These are phyloP conservation scores for Gracilaria domingensis DNA, from an alignment of 23 red algal species.

Conservation along the genomic window DNA sequence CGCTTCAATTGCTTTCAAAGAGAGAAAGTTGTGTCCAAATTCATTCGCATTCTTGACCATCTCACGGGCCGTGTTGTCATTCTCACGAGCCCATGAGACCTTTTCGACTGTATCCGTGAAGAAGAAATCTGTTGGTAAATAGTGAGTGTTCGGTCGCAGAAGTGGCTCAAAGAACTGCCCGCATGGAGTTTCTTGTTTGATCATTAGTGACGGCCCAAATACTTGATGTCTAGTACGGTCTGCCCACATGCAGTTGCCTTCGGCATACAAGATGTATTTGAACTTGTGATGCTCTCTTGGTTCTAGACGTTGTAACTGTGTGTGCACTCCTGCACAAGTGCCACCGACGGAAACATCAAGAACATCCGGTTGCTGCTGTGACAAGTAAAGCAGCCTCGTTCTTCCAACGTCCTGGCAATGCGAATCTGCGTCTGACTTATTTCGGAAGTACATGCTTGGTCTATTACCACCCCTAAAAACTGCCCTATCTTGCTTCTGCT, in stretches of 20 bases:
- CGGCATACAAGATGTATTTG: slow-evolving; percentile 95
- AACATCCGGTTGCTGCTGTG: slow-evolving; percentile 49
- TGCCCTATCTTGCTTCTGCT: slow-evolving; percentile 63
- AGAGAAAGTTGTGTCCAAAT: slow-evolving; percentile 83
- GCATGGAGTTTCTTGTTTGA: slow-evolving; percentile 98
- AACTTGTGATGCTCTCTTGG: slow-evolving; percentile 77
- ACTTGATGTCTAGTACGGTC: slow-evolving; percentile 87
- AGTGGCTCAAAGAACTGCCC: slow-evolving; percentile 96
- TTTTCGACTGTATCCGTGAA: slow-evolving; percentile 73
- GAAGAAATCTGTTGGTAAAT: slow-evolving; percentile 91
- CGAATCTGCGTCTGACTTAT: slow-evolving; percentile 64
- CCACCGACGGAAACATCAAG: slow-evolving; percentile 89
- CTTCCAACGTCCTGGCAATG: slow-evolving; percentile 79
- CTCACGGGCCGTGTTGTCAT: slow-evolving; percentile 59
- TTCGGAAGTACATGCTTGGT: slow-evolving; percentile 82
- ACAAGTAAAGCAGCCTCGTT: slow-evolving; percentile 62
- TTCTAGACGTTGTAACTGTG: slow-evolving; percentile 57
- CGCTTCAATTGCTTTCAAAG: slow-evolving; percentile 71
- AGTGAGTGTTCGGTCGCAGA: slow-evolving; percentile 82
- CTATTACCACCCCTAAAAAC: slow-evolving; percentile 92
- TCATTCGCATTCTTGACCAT: slow-evolving; percentile 84
- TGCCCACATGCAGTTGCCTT: slow-evolving; percentile 99
- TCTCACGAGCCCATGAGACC: slow-evolving; percentile 59
- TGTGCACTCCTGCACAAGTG: slow-evolving; percentile 62
- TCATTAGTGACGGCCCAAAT: slow-evolving; percentile 83